phyloP scores from a whole-genome alignment of 2,329 filamentous ascomycete genomes.

The Colletotrichum truncatum region DNA sequence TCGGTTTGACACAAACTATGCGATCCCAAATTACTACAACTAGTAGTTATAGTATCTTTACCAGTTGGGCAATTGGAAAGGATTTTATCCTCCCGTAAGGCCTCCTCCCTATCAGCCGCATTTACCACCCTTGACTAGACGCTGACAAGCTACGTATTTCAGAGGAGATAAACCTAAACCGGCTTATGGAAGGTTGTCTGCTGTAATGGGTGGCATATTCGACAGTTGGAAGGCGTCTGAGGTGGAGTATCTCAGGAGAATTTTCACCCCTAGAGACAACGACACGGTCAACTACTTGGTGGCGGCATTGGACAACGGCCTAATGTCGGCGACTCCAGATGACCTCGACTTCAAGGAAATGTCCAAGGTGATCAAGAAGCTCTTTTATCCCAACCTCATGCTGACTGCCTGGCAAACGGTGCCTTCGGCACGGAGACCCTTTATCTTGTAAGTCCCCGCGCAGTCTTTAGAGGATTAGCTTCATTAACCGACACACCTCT shows the following conservation, averaged over 20 bases:
- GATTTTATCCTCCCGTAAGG: conserved; percentile 15
- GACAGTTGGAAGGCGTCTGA: conserved; percentile 10
- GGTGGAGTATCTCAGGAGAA: neutral
- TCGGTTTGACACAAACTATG: no score
- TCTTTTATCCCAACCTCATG: neutral
- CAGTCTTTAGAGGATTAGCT: neutral
- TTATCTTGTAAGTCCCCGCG: neutral
- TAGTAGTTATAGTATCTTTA: conserved; percentile 3
- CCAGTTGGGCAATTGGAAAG: conserved; percentile 14
- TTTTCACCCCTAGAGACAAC: neutral
- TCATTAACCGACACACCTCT: neutral
- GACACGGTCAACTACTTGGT: neutral
- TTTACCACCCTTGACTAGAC: neutral
- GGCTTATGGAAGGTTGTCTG: no score
- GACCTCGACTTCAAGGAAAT: neutral
- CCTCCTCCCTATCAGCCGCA: no score
- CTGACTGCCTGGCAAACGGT: neutral
- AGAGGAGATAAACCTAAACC: no score
- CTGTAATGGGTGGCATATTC: conserved; percentile 3
- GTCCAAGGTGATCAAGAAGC: conserved; percentile 6
- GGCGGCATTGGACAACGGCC: conserved; percentile 3
- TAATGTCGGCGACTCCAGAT: neutral
- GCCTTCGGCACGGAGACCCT: neutral
- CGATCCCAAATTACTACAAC: neutral
- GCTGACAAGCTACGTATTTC: no score